These are phyloP conservation scores for Zalerion maritima DNA, from an alignment of 495 filamentous ascomycete species.

Conservation along the genomic window DNA sequence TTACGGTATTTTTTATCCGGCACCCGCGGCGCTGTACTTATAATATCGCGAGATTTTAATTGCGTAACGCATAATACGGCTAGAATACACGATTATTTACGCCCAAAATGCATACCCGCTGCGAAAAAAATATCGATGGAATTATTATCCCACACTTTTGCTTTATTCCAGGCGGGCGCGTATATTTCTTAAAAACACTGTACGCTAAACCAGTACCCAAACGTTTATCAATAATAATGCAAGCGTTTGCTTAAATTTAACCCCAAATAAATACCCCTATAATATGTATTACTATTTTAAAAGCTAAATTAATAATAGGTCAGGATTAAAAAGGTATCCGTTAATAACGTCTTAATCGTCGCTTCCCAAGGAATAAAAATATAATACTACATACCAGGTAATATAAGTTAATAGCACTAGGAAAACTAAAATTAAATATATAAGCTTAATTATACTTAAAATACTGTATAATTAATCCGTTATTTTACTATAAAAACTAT, in stretches of 20 bases:
- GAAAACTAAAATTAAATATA: no score
- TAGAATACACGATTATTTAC: background rate
- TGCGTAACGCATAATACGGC: background rate
- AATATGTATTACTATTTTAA: no score
- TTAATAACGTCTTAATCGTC: no score
- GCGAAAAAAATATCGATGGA: constrained; percentile 1
- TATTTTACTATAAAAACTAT: no score
- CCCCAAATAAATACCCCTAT: no score
- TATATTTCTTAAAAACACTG: constrained; percentile 1
- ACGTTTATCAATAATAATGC: background rate
- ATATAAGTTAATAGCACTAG: no score
- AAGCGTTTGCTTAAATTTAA: constrained; percentile 1
- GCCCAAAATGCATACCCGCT: background rate
- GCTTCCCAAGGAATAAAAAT: no score
- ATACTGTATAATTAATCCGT: no score
- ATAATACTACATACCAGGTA: no score
- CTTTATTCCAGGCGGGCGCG: constrained; percentile 1
- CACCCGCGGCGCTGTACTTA: constrained; percentile 1
- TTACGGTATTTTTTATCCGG: constrained; percentile 1
- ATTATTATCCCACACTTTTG: constrained; percentile 2
- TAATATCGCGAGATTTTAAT: background rate
- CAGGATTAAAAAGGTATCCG: no score
- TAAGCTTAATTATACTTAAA: no score
- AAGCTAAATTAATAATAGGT: no score
- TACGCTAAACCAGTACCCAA: constrained; percentile 1